Base-by-base conservation (phyloP, 169 alveolate genomes). In the Plasmodium knowlesi region DNA sequence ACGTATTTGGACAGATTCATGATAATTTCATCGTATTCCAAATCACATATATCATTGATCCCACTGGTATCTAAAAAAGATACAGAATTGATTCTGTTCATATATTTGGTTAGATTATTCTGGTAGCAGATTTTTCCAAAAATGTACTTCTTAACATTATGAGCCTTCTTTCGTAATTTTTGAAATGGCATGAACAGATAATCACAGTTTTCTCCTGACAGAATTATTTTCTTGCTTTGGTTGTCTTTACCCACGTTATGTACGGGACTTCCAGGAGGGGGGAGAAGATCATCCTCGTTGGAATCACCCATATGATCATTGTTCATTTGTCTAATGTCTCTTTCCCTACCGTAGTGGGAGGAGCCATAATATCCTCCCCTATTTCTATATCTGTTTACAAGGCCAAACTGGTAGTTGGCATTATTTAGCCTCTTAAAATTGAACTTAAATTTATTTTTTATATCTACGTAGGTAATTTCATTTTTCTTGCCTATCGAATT, bases 31-130 rank as follows among this genome's bases (percentile, higher is more conserved):
- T 86, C 93, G 32, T 86, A 86, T 25, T 86, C 93, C 16, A 32
- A 19, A 50, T 86, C 86, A 9, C 43, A 34, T 1, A 32, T 70
- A 12, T 86, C 93, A 53, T 74, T 76, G 9, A 86, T 86, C 5
- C 93, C 93, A 54, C 86, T 86, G 25, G 86, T 86, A 76, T 86
- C 93, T 16, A 86, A 74, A 86, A 86, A 86, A 10, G 93, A 86
- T 10, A 86, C 93, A 10, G 80, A 86, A 76, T 86, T 86, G 14
- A 86, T 74, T 86, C 93, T 76, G 43, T 86, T 86, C 93, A 86
- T 86, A 25, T 86, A 86, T 54, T 86, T 86, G 22, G 93, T 86
- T 3, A 86, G 28, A 50, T 86, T 57, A 28, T 86, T 86, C 70
- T 86, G 93, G 67, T 86, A 86, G 46, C 50, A 86, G 37, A 86